Base-by-base conservation (phyloP, 2,329 filamentous ascomycete genomes). In the Plectosphaerella plurivora region DNA sequence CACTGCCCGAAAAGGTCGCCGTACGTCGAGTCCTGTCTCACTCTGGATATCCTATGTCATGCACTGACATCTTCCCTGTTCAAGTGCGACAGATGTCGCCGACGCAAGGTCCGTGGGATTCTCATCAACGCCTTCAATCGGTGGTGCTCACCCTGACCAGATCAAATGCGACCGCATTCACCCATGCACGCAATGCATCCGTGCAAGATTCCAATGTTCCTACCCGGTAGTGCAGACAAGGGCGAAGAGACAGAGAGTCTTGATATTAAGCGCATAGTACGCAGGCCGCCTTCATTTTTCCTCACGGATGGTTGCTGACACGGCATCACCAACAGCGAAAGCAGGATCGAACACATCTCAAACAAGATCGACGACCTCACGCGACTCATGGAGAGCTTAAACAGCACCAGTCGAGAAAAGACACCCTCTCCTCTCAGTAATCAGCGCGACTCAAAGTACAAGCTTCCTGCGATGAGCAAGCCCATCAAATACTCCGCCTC, bases 1-100 rank as follows among this genome's bases (percentile, higher is more conserved):
- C 16, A 12, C n/a, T 18, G 7, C 16, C 16, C 8, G 41, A 44
- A n/a, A 44, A 44, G 41, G 16, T 20, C n/a, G 41, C 45, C n/a
- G 11, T 35, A 33, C 3, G n/a, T 47, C 20, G 16, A 47, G 14
- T 12, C 4, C 8, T n/a, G 3, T n/a, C n/a, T 5, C 11, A 14
- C 5, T 14, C 5, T 22, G 22, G 22, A 22, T 5, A 22, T 22
- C 22, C 22, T 12, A 46, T 12, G 8, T 18, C 1, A 22, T 49
- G 0, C 22, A 36, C 14, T 15, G 22, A 25, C 16, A 16, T 18
- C 2, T 42, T 4, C 10, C 18, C 35, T 10, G n/a, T 10, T 11
- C n/a, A 12, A 55, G 53, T 55, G 51, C 33, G 51, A 53, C 14
- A 47, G 53, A 14, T 55, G 51, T 15, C 53, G 53, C 35, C 53